Conservation (phyloP, 2,329 filamentous ascomycete species). For the Leptosphaerulina australis region DNA sequence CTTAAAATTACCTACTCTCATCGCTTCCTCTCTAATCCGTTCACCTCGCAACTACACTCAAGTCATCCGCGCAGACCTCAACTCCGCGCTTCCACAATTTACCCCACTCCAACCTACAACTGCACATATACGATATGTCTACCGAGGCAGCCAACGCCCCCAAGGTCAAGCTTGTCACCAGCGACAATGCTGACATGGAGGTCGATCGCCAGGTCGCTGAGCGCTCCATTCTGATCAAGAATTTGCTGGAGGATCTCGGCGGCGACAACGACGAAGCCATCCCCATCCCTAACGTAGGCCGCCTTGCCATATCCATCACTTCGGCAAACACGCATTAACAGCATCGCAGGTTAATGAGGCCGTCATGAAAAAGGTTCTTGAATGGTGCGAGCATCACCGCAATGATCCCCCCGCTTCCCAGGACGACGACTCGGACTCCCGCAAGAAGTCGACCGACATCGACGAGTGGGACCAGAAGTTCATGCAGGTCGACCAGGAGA, state of each 20-base stretch:
- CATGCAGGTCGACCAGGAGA: constrained; percentile 99
- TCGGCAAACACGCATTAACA: constrained; percentile 32
- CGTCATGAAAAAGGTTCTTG: constrained; percentile 93
- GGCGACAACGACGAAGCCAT: constrained; percentile 70
- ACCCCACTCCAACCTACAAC: constrained; percentile 27
- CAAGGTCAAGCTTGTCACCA: constrained; percentile 52
- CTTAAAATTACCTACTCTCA: constrained; percentile 4
- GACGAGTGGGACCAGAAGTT: constrained; percentile 99
- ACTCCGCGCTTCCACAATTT: constrained; percentile 20
- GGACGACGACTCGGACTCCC: constrained; percentile 90
- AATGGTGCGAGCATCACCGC: constrained; percentile 97
- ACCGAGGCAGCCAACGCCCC: constrained; percentile 22
- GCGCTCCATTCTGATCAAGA: constrained; percentile 95
- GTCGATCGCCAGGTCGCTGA: constrained; percentile 79
- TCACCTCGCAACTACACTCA: constrained; percentile 1
- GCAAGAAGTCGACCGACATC: constrained; percentile 98
- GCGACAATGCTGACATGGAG: constrained; percentile 53
- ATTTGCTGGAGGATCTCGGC: constrained; percentile 94
- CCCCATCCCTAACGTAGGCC: constrained; percentile 75
- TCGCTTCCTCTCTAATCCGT: constrained; percentile 12
- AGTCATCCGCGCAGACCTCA: background rate
- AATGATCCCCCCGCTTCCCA: constrained; percentile 79
- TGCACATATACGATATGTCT: constrained; percentile 30
- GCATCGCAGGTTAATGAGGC: constrained; percentile 75
- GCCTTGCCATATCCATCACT: background rate